Percentiles rank a stretch among this genome's conserved stretches.
phyloP scores from a whole-genome alignment of 306 rosid genomes.

The Gastrolobium villosum region DNA sequence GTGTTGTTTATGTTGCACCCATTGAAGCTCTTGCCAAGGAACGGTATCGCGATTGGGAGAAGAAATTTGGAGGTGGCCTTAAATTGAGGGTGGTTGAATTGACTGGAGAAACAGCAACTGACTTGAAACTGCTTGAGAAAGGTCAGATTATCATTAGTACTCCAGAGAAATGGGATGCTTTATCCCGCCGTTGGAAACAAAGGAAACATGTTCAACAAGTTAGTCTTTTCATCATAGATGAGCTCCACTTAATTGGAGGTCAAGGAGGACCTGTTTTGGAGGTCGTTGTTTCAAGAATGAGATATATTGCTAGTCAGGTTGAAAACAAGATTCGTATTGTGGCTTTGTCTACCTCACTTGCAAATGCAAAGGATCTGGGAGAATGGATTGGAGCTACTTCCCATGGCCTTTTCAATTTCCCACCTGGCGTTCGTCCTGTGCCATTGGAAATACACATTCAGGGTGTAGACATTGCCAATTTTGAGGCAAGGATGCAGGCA shows the following conservation, averaged over 20 bases:
- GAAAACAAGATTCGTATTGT: constrained; percentile 96
- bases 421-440: constrained; percentile 93
- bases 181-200: constrained; percentile 96
- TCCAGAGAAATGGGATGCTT: constrained; percentile 98
- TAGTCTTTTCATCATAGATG: constrained; percentile 87
- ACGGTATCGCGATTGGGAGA: constrained; percentile 84
- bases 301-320: constrained; percentile 85
- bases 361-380: constrained; percentile 95
- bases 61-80: constrained; percentile 81
- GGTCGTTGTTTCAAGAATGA: constrained; percentile 92
- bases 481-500: constrained; percentile 98
- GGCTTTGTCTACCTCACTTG: constrained; percentile 94
- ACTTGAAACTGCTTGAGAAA: constrained; percentile 86
- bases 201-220: constrained; percentile 88
- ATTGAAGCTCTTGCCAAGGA: constrained; percentile 91
- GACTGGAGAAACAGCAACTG: constrained; percentile 88
- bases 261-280: constrained; percentile 90
- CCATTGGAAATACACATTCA: constrained; percentile 95
- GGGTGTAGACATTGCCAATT: constrained; percentile 85
- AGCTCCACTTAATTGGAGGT: constrained; percentile 95
- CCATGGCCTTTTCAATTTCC: constrained; percentile 93
- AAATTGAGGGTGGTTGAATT: constrained; percentile 75
- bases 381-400: constrained; percentile 98
- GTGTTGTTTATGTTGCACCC: constrained; percentile 89
- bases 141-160: constrained; percentile 90